Evolutionary conservation across 306 rosid genomes (phyloP), one percentile per base, ranked within the genome.

Genomic region (Ormosia semicastrata): DNA sequence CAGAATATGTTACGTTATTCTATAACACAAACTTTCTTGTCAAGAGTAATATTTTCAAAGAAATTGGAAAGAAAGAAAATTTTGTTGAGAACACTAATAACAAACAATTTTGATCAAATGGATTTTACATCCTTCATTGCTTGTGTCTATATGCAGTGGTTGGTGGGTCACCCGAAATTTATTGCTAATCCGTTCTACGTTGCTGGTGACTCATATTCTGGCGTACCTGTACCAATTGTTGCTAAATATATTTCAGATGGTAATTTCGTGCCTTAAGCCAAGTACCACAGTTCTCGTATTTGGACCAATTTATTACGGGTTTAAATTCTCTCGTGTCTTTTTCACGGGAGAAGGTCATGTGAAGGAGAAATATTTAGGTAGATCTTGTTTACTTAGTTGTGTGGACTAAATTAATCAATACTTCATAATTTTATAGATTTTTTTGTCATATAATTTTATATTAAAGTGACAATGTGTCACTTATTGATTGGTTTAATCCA

Each of bases 191-290:
- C 77, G 34, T 46, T 85, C 11, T 84, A 78, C 64, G 9, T 87
- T 8, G 85, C 39, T 5, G 83, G 85, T 57, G 90, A 85, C 33
- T 87, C 90, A 68, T 68, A 8, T 63, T 65, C 63, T 11, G 87
- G 86, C 81, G 36, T 46, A 24, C 43, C 78, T 40, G 44, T 79
- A 18, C 85, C 87, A 14, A 33, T 85, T 9, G 15, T 87, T 40
- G 75, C 46, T 56, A 67, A 82, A 70, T 41, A 79, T 67, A 71
- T 87, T 33, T 71, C 74, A 46, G 29, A 82, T 34, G 86, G 83
- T 87, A 78, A 53, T 36, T 65, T 29, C 5, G 39, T 36, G 54
- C 68, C 30, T 56, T 40, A 11, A 74, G 7, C 18, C 5, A 11
- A 44, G 9, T 44, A 44, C 17, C 14, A 40, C 2, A 36, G 0